phyloP scores from a whole-genome alignment of 495 filamentous ascomycete genomes.

The Hypomontagnella submonticulosa region DNA sequence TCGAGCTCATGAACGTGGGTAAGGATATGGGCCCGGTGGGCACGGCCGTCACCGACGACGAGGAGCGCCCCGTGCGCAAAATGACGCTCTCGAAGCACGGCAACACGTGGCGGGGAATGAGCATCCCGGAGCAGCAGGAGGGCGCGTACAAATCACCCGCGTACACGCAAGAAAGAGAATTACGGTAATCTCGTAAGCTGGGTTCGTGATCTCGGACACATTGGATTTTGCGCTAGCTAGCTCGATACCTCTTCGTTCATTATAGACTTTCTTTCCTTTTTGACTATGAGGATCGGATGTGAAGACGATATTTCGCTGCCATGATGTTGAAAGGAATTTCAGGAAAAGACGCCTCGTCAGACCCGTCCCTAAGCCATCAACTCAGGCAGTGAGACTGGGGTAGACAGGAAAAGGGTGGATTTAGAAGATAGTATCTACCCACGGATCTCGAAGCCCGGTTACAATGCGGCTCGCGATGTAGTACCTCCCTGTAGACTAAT shows the following conservation, averaged over 20 bases:
- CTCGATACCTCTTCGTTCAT: slow-evolving; percentile 9
- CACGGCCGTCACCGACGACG: not conserved
- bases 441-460: too few species aligned
- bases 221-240: slow-evolving; percentile 7
- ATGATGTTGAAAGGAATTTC: too few species aligned
- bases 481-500: too few species aligned
- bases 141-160: slow-evolving; percentile 21
- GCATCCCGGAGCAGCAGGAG: slow-evolving; percentile 17
- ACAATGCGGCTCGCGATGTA: too few species aligned
- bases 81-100: slow-evolving; percentile 39
- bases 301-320: too few species aligned
- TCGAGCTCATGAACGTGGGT: slow-evolving; percentile 34
- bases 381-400: too few species aligned
- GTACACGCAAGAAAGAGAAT: slow-evolving; percentile 16
- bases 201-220: not conserved
- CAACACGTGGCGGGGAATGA: slow-evolving; percentile 35
- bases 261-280: slow-evolving; percentile 16
- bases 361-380: too few species aligned
- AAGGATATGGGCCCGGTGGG: not conserved
- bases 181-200: slow-evolving; percentile 5
- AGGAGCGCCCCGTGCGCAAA: slow-evolving; percentile 17
- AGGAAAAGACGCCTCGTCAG: too few species aligned
- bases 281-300: not conserved
- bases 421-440: too few species aligned
- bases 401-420: too few species aligned